Percentiles rank a stretch among this genome's conserved stretches.
phyloP scores from a whole-genome alignment of 768 basidiomycete species.

The Cystofilobasidium macerans region DNA sequence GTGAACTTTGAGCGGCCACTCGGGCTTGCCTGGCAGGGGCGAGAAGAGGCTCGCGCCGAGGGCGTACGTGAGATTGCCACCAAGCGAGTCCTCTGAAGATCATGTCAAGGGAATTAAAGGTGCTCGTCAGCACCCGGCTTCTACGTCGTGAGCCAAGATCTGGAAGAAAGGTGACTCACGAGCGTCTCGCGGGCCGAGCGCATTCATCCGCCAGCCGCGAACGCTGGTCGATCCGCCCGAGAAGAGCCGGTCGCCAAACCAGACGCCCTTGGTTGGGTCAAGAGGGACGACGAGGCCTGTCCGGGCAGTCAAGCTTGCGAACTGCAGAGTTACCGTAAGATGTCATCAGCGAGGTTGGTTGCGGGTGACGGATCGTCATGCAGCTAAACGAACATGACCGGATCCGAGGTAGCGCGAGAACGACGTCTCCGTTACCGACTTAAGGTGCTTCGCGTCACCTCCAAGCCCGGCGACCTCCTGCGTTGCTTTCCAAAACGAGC shows the following conservation, averaged over 20 bases:
- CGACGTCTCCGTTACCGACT: constrained; percentile 57
- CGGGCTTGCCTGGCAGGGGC: constrained; percentile 55
- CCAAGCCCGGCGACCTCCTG: constrained; percentile 65
- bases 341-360: not conserved
- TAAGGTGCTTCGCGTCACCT: constrained; percentile 66
- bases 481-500: constrained; percentile 52
- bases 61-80: constrained; percentile 73
- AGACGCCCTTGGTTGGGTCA: constrained; percentile 37
- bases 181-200: constrained; percentile 66
- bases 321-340: constrained; percentile 43
- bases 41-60: constrained; percentile 64
- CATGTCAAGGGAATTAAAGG: too few relatives aligned
- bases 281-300: constrained; percentile 62
- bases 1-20: constrained; percentile 82
- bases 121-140: too few relatives aligned
- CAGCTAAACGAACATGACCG: constrained; percentile 31
- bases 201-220: constrained; percentile 61
- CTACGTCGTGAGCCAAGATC: too few relatives aligned
- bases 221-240: constrained; percentile 83
- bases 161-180: constrained; percentile 41
- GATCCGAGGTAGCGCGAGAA: constrained; percentile 50
- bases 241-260: constrained; percentile 65
- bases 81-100: constrained; percentile 61
- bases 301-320: constrained; percentile 60
- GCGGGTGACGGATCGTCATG: not conserved